A percentile compares a stretch with the other conserved stretches of the same genome.
Evolutionary conservation across 1,284 basidiomycete species (phyloP).

Genomic region (Omphalotus olearius): DNA sequence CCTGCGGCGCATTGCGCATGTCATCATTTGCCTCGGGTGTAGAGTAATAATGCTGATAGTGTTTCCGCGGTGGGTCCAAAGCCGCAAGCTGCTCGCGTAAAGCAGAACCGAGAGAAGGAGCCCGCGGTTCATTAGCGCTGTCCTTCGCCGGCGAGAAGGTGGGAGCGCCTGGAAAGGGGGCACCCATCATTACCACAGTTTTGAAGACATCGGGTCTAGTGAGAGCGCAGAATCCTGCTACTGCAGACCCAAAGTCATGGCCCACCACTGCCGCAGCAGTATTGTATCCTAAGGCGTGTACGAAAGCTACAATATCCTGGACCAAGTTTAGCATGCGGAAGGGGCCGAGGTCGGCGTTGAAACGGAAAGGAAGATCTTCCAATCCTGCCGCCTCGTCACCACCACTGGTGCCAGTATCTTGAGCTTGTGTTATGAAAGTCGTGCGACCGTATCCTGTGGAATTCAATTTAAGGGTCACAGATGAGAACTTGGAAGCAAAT

Average conservation of each 20-base stretch:
- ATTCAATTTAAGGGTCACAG: no score
- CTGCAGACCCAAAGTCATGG: conserved; percentile 54
- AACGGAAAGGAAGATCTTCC: conserved; percentile 25
- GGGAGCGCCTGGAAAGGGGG: conserved; percentile 46
- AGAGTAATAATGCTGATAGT: conserved; percentile 52
- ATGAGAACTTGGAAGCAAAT: no score
- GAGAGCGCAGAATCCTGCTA: conserved; percentile 50
- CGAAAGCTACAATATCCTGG: conserved; percentile 47
- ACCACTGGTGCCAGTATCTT: conserved; percentile 8
- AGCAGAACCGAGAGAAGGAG: conserved; percentile 11
- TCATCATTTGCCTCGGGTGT: conserved; percentile 42
- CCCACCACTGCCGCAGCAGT: conserved; percentile 47
- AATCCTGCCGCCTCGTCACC: not conserved
- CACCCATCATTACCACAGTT: conserved; percentile 55
- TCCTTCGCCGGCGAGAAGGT: conserved; percentile 21
- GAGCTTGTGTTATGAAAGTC: conserved; percentile 8
- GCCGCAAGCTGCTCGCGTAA: conserved; percentile 30
- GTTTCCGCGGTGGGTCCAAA: conserved; percentile 50
- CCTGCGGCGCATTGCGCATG: conserved; percentile 36
- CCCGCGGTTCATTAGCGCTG: not conserved
- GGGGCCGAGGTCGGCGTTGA: conserved; percentile 44
- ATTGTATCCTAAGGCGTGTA: conserved; percentile 45
- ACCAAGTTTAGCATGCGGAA: conserved; percentile 48
- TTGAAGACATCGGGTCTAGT: conserved; percentile 53
- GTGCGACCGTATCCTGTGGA: conserved; percentile 36